Percentiles rank a stretch among this genome's conserved stretches.
These are phyloP conservation scores for Metschnikowia amazonensis DNA, from an alignment of 805 yeast genomes.

Conservation along the genomic window DNA sequence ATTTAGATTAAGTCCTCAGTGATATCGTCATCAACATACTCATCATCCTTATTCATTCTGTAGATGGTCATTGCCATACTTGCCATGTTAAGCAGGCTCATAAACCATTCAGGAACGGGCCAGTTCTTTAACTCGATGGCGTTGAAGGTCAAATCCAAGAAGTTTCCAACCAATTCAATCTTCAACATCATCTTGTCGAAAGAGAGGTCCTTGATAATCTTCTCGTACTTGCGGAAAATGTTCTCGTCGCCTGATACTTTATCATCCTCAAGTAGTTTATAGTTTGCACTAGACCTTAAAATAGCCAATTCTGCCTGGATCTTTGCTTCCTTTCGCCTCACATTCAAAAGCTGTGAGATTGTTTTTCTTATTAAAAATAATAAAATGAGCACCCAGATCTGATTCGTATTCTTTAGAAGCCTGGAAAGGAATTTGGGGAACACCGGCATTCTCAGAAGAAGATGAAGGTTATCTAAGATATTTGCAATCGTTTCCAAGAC, in stretches of 20 bases:
- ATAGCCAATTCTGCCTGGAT: slow-evolving; percentile 36
- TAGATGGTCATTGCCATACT: slow-evolving; percentile 46
- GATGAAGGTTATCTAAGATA: slow-evolving; percentile 39
- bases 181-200: slow-evolving; percentile 42
- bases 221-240: slow-evolving; percentile 34
- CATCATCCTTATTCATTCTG: slow-evolving; percentile 48
- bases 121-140: slow-evolving; percentile 35
- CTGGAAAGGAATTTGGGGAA: slow-evolving; percentile 33
- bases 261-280: slow-evolving; percentile 21
- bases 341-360: slow-evolving; percentile 38
- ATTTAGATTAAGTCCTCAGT: slow-evolving; percentile 36
- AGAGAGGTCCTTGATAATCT: slow-evolving; percentile 38
- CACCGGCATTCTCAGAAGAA: slow-evolving; percentile 41
- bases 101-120: slow-evolving; percentile 40
- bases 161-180: slow-evolving; percentile 40
- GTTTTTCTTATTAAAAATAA: slow-evolving; percentile 41
- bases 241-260: slow-evolving; percentile 19
- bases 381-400: slow-evolving; percentile 40
- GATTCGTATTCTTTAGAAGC: slow-evolving; percentile 40
- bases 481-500: slow-evolving; percentile 37
- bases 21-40: slow-evolving; percentile 41
- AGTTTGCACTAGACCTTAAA: slow-evolving; percentile 22
- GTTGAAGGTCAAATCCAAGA: slow-evolving; percentile 39
- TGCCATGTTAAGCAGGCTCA: slow-evolving; percentile 37
- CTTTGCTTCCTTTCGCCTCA: slow-evolving; percentile 35